Base-by-base conservation (phyloP, 371 early-diverging fungal species). In the Syncephalastrum monosporum region DNA sequence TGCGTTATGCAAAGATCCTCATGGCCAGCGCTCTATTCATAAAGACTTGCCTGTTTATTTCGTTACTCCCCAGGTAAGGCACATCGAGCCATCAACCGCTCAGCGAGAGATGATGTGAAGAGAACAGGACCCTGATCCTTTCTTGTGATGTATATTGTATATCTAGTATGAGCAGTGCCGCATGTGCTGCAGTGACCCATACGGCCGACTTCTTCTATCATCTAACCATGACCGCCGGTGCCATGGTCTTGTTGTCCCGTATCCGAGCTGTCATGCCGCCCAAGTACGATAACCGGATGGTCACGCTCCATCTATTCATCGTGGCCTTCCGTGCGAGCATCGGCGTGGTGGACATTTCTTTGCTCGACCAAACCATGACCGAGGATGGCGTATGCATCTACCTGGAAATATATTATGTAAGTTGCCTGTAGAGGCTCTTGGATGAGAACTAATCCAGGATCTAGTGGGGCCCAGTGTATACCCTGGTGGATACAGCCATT, bases 401-500 rank as follows among this genome's bases (percentile, higher is more conserved):
- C 50, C 47, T 42, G 14, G 78, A 68, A 43, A 49, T 59, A 44
- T 50, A 57, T 42, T 64, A 52, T 56, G 77, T 72, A 67, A 72
- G 70, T 58, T 46, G 10, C 17, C 17, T 23, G 29, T 16, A 8
- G 23, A 43, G 42, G 17, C 5, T 54, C 24, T 12, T 50, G 42
- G 8, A 48, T 33, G 14, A 17, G 12, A 16, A 42, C 46, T n/a
- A 21, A 17, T 19, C 13, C 27, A 27, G 16, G 33, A 21, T 41
- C 23, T 47, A 64, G 64, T 76, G 77, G 77, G 74, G 78, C 1
- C 68, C 72, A 12, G 67, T 77, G 2, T 77, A 77, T 50, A 77
- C 78, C 2, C 53, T 77, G 24, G 53, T 51, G 17, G 78, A 77
- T 45, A 72, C 74, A 14, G 5, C 64, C 1, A 67, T 74, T 14